A percentile compares a stretch with the other conserved stretches of the same genome.
These are phyloP conservation scores for Suillus bovinus DNA, from an alignment of 768 basidiomycete species.

Conservation along the genomic window DNA sequence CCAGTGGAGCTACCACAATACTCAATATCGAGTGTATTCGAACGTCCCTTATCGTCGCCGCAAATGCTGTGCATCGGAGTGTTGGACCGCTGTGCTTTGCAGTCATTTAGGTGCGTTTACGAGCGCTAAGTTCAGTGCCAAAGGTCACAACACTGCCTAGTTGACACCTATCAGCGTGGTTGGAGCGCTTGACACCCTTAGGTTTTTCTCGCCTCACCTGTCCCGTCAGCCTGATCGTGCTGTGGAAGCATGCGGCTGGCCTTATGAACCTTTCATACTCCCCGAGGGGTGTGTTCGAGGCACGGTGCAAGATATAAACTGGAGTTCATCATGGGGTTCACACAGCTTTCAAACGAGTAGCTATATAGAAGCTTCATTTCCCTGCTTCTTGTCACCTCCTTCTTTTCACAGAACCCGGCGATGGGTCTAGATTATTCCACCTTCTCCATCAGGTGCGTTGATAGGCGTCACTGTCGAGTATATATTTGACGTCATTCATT, in stretches of 20 bases:
- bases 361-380: slow-evolving; percentile 11
- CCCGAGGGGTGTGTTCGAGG: background rate
- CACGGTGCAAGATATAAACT: slow-evolving; percentile 4
- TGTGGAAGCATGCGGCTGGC: background rate
- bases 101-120: background rate
- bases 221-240: background rate
- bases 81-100: background rate
- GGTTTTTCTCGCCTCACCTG: background rate
- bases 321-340: background rate
- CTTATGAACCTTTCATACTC: background rate
- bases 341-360: background rate
- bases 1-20: background rate
- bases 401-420: slow-evolving; percentile 2
- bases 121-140: background rate
- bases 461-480: background rate
- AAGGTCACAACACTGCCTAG: background rate
- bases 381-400: slow-evolving; percentile 6
- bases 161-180: background rate
- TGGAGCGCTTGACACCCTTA: background rate
- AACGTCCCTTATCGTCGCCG: background rate
- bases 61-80: background rate
- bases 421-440: slow-evolving; percentile 4
- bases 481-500: background rate
- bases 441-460: slow-evolving; percentile 4
- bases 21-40: background rate